Base-by-base conservation (phyloP, 345 rosid species). In the Dipteronia dyeriana region DNA sequence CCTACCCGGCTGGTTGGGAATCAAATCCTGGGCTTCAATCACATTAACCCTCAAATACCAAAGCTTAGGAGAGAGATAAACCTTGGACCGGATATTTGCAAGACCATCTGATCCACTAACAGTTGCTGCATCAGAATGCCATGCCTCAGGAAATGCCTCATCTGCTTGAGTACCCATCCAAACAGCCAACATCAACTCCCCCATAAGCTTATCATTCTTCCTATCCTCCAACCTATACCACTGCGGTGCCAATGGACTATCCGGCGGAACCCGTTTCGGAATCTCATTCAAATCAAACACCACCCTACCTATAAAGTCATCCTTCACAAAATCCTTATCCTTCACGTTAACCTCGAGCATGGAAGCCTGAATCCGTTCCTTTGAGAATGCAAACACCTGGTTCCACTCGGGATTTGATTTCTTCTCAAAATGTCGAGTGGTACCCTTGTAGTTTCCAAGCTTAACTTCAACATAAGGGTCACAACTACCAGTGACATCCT, bases 131-230 rank as follows among this genome's bases (percentile, higher is more conserved):
- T 94, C 98, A 0, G 98, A 94, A 75, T 94, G 97, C 97, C 98
- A 94, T 6, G 97, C 97, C 68, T 94, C 98, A 41, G 97, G 97
- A 81, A 94, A 94, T n/a, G 97, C 97, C 81, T 94, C 98, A 79
- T 94, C 98, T 6, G 98, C 97, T 81, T 92, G 97, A 53, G 97
- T 94, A 65, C 98, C 98, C 90, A 91, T 91, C 98, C 98, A 94
- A 69, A 94, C 98, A 41, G 97, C 98, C 61, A 94, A 62, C 97
- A 94, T 94, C 76, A 92, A 72, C 82, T 94, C 98, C 51, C 97
- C 98, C 82, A 39, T 94, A 16, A 82, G 78, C 83, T 90, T 94
- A 45, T 87, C 88, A 45, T 90, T 83, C 51, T 85, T 90, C 80
- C 92, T 80, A 76, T 88, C 97, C 71, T 91, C 97, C 78, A 94